Evolutionary conservation across 2,329 filamentous ascomycete genomes (phyloP), one percentile per base, ranked within the genome.

Genomic region (Pseudogymnoascus sp.): DNA sequence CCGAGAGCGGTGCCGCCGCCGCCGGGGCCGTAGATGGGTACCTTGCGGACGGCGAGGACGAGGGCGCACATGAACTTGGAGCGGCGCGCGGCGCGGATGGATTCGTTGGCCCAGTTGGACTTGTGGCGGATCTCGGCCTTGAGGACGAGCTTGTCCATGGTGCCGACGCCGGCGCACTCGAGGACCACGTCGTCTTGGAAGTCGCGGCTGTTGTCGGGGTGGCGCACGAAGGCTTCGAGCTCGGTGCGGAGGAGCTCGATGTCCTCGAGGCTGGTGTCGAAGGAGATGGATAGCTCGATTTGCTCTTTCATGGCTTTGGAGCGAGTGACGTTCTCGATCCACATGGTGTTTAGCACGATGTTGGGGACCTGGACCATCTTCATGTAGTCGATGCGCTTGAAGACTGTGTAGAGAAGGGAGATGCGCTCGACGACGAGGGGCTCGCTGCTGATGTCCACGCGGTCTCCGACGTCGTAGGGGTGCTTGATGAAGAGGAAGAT

Each of bases 401-500:
- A 97, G 63, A 97, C 87, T 0, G 91, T 96, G 79, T 92, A 97
- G 3, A 99, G 82, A 31, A 99, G 83, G 2, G 93, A 96, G 70
- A 97, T 97, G 74, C 93, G 90, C 76, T 97, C 92, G 10, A 99
- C 95, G 4, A 91, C 81, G 69, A 96, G 86, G 69, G 86, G 82
- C 68, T 87, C 82, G 65, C 79, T 78, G 66, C 79, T 77, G 67
- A 97, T 89, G 70, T 97, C 92, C 47, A 97, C 90, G 26, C 95
- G 88, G 74, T 99, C 95, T 66, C 93, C 93, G 21, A 97, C 92
- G 74, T 99, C 95, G 74, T 90, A 97, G 0, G 95, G 93, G 74
- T 99, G 95, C 80, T 99, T 99, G 79, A 97, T 91, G 71, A 99
- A 99, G 1, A 99, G 80, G 80, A 99, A 99, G 72, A 99, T 96